A percentile compares a stretch with the other conserved stretches of the same genome.
phyloP scores from a whole-genome alignment of 164 flowering plant species.

The Piper longum region DNA sequence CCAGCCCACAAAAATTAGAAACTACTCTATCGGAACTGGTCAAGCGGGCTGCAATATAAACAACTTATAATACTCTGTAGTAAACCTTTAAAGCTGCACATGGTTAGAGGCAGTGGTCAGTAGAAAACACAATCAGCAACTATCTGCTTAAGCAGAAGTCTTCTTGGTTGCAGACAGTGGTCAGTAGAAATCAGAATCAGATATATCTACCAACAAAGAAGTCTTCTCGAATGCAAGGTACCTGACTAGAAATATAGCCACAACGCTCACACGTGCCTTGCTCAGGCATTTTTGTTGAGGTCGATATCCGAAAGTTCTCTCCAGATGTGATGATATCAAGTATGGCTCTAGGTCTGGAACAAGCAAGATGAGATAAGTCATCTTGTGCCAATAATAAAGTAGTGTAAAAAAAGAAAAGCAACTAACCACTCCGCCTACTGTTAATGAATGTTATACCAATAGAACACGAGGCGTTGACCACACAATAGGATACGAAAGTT shows the following conservation, averaged over 20 bases:
- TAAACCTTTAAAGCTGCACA: neutral
- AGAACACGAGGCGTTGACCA: neutral
- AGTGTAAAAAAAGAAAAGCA: neutral
- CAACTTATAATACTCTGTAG: neutral
- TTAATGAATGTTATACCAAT: neutral
- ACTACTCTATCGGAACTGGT: too few relatives aligned
- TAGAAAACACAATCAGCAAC: neutral
- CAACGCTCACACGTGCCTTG: constrained; percentile 94
- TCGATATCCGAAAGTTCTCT: constrained; percentile 82
- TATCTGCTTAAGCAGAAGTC: neutral
- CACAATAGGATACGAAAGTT: neutral
- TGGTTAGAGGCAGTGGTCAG: neutral
- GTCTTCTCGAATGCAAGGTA: constrained; percentile 6
- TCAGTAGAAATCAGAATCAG: neutral
- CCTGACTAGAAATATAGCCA: constrained; percentile 99
- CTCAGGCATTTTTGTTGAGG: constrained; percentile 90
- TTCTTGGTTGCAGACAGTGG: neutral
- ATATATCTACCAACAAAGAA: neutral
- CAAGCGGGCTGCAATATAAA: too few relatives aligned
- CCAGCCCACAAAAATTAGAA: too few relatives aligned
- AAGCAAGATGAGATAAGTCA: constrained; percentile 2
- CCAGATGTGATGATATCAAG: constrained; percentile 91
- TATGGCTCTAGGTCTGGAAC: constrained; percentile 85
- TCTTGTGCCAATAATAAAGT: neutral
- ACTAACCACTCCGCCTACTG: neutral